Percentiles rank a stretch among this genome's conserved stretches.
These are phyloP conservation scores for Tolypocladium tropicale DNA, from an alignment of 2,329 filamentous ascomycete species.

Conservation along the genomic window DNA sequence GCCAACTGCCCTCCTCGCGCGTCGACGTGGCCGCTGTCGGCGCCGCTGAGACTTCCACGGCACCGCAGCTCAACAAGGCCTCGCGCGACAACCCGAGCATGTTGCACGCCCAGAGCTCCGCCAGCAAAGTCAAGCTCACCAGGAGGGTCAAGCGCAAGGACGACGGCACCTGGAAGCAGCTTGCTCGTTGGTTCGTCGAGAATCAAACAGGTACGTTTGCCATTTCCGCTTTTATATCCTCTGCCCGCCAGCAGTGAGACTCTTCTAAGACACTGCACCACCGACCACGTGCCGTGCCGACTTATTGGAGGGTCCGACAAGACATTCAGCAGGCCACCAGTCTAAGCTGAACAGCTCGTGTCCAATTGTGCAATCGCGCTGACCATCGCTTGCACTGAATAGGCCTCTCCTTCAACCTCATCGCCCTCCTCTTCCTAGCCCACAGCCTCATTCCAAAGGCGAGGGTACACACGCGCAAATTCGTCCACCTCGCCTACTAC, in stretches of 20 bases:
- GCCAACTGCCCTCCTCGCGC: neutral
- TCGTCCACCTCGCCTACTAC: slow-evolving; percentile 80
- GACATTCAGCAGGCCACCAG: neutral
- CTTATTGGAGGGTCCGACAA: neutral
- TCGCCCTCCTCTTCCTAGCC: slow-evolving; percentile 72
- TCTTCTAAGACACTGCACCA: neutral
- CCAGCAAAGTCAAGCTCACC: slow-evolving; percentile 41
- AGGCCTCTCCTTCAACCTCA: slow-evolving; percentile 76
- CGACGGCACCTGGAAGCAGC: slow-evolving; percentile 48
- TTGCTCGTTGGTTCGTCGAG: slow-evolving; percentile 61
- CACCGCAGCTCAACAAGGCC: slow-evolving; percentile 18
- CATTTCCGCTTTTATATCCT: slow-evolving; percentile 2
- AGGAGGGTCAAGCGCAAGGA: slow-evolving; percentile 51
- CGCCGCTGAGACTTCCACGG: slow-evolving; percentile 11
- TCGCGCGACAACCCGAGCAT: slow-evolving; percentile 30
- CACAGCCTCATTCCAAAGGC: slow-evolving; percentile 76
- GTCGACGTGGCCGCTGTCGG: slow-evolving; percentile 10
- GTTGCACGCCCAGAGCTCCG: slow-evolving; percentile 45
- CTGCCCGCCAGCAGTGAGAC: neutral
- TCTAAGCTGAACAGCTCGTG: neutral
- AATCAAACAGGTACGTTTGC: slow-evolving; percentile 65
- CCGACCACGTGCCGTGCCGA: neutral
- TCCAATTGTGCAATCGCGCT: neutral
- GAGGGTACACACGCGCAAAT: slow-evolving; percentile 70
- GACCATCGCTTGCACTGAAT: slow-evolving; percentile 3